Evolutionary conservation across 1,139 yeast species (phyloP), one percentile per base, ranked within the genome.

Genomic region (Kurtzmaniella natalensis): DNA sequence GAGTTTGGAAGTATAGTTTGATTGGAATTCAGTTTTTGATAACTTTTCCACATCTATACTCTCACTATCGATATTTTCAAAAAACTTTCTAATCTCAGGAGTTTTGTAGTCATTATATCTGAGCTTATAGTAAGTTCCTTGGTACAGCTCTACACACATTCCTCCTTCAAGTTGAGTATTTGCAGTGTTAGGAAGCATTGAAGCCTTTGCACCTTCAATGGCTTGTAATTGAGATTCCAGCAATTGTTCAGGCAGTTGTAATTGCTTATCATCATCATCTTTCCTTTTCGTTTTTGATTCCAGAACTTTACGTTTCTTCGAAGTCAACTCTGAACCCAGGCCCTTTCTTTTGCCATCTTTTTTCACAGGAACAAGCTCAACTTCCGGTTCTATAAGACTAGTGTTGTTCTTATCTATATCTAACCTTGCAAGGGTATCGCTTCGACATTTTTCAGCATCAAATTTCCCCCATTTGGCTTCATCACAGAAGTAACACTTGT

Each of bases 401-500:
- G 24, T 8, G 11, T 21, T 21, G 22, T 31, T 34, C 30, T 51
- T 48, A 21, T 62, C 58, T 52, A 50, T 34, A 45, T 59, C 52
- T 51, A 57, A 46, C 18, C 78, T 55, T 7, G 61, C 60, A 14
- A 64, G 37, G 1, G 72, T 68, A 27, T 58, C 56, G 8, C 37
- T 38, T 24, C 61, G 51, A 40, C 72, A 67, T 11, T 34, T 40
- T 47, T 57, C 57, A 50, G 88, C 41, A 57, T 63, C 53, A 50
- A 67, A 59, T 58, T 74, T 68, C 13, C 76, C 71, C 61, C 85
- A 70, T 38, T 64, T 64, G 16, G 48, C 43, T 39, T 74, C 74
- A 41, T 81, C 83, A 59, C 97, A 92, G 36, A 68, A 71, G 55
- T 85, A 86, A 54, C 98, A 89, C 31, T 78, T 69, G 53, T 85